A percentile compares a stretch with the other conserved stretches of the same genome.
Conservation (phyloP, 345 rosid genomes). For the Eucalyptus regnans region DNA sequence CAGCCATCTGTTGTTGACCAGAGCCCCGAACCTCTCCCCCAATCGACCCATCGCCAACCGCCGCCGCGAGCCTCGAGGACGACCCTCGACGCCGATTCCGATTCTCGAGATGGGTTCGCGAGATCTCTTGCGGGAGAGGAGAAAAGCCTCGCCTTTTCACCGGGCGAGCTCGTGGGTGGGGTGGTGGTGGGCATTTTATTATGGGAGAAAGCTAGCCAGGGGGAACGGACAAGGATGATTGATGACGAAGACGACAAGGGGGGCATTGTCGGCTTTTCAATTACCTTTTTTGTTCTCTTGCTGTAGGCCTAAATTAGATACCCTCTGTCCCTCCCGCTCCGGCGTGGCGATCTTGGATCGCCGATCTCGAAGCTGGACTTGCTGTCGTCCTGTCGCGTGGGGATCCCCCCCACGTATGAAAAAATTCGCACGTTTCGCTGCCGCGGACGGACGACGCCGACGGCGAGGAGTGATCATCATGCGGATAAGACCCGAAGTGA, state of each 20-base stretch:
- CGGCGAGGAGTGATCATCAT: not conserved
- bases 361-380: not conserved
- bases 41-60: conserved; percentile 19
- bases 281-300: not conserved
- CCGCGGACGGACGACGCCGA: not conserved
- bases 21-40: conserved; percentile 32
- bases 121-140: not conserved
- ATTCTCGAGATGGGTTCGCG: not conserved
- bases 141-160: not conserved
- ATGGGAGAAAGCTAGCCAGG: not conserved
- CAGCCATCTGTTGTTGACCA: conserved; percentile 81
- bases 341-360: not conserved
- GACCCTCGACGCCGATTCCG: not conserved
- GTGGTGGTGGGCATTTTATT: not conserved
- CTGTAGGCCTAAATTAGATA: not conserved
- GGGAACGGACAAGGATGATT: not conserved
- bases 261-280: not conserved
- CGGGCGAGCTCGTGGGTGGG: not conserved
- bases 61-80: not conserved
- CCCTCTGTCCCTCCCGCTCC: not conserved
- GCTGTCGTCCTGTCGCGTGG: not conserved
- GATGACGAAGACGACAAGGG: not conserved
- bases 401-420: not conserved
- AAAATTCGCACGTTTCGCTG: not conserved
- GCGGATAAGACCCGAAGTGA: not conserved